These are phyloP conservation scores for Sabuloglossum arenarium DNA, from an alignment of 495 filamentous ascomycete species.

Conservation along the genomic window DNA sequence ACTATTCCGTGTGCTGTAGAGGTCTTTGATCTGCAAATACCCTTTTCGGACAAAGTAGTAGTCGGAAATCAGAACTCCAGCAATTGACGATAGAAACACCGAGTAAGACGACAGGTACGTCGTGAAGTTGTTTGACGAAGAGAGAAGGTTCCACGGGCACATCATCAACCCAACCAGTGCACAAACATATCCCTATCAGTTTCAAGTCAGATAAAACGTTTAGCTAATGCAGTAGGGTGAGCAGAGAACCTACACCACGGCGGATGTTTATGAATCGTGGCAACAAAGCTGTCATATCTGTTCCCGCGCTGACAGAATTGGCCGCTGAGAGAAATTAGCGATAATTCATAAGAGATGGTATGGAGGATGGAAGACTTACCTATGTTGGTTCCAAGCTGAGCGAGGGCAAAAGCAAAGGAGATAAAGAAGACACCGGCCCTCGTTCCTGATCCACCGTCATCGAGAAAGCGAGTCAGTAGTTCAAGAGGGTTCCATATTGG, in stretches of 20 bases:
- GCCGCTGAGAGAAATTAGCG: not conserved
- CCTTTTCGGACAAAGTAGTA: slow-evolving; percentile 80
- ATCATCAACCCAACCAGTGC: slow-evolving; percentile 67
- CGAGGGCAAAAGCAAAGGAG: slow-evolving; percentile 57
- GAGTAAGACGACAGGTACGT: slow-evolving; percentile 87
- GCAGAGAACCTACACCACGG: slow-evolving; percentile 27
- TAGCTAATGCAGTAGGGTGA: not conserved
- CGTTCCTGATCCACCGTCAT: slow-evolving; percentile 49
- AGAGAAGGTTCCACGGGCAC: slow-evolving; percentile 75
- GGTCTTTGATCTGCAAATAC: slow-evolving; percentile 55
- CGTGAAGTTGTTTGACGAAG: slow-evolving; percentile 69
- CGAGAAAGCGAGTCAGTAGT: slow-evolving; percentile 51
- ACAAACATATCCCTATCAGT: slow-evolving; percentile 52
- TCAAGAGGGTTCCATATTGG: slow-evolving; percentile 77
- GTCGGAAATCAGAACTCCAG: slow-evolving; percentile 73
- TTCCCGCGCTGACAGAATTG: slow-evolving; percentile 34
- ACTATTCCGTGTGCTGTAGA: slow-evolving; percentile 49
- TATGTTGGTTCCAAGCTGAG: slow-evolving; percentile 85
- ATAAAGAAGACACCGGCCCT: slow-evolving; percentile 86
- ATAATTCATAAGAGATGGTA: slow-evolving; percentile 2
- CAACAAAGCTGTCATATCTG: slow-evolving; percentile 78
- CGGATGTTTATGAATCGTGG: slow-evolving; percentile 77
- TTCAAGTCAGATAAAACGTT: not conserved
- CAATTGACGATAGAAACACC: slow-evolving; percentile 87
- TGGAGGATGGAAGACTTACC: slow-evolving; percentile 36